These are phyloP conservation scores for Leishmania major DNA, from an alignment of 208 protist genomes.

Conservation along the genomic window DNA sequence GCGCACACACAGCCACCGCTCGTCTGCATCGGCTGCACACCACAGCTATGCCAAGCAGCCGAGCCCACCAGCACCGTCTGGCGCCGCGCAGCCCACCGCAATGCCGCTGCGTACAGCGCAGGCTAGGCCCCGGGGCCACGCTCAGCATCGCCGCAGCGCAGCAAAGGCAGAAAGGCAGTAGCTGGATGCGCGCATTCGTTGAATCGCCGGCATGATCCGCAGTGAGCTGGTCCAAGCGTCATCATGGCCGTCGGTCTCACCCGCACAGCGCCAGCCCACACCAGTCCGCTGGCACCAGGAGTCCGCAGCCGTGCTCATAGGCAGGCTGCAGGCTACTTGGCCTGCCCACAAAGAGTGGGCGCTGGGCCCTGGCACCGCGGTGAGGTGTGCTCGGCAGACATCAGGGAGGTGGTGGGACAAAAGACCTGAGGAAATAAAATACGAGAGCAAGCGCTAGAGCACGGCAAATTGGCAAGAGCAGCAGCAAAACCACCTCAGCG, in stretches of 20 bases:
- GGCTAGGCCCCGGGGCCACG: neutral
- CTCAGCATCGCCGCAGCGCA: neutral
- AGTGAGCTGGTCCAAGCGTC: neutral
- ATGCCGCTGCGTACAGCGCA: neutral
- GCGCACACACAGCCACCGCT: no score
- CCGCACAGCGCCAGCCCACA: neutral
- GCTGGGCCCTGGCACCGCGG: neutral
- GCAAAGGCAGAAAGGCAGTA: neutral
- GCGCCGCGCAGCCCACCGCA: neutral
- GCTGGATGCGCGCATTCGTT: neutral
- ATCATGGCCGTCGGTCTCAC: neutral
- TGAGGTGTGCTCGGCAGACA: neutral
- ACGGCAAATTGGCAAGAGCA: neutral
- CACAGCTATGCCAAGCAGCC: no score
- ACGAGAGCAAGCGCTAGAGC: neutral
- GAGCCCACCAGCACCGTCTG: neutral
- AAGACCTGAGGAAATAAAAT: neutral
- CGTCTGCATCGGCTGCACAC: no score
- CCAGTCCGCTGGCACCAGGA: neutral
- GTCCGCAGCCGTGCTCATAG: neutral
- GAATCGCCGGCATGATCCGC: neutral
- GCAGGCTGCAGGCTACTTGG: neutral
- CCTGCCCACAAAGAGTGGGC: neutral
- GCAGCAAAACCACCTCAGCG: neutral
- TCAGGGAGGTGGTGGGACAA: neutral